Base-by-base conservation (phyloP, 2,329 filamentous ascomycete genomes). In the Trichoderma gracile region DNA sequence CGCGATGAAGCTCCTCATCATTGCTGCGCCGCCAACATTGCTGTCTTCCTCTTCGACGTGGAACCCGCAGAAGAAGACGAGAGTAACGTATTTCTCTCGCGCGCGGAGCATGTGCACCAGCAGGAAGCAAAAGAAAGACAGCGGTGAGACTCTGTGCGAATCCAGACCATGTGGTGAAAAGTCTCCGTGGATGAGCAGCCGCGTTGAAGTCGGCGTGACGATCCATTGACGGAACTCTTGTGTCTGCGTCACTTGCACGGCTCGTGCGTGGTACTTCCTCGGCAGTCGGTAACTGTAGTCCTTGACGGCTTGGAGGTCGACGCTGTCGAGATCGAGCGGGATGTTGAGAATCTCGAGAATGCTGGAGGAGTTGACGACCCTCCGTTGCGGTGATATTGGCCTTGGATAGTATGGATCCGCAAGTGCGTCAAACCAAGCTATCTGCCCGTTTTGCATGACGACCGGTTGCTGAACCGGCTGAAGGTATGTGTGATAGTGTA, bases 1-100 rank as follows among this genome's bases (percentile, higher is more conserved):
- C 17, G 25, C 49, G 12, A 63, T n/a, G 5, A 63, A 46, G 47
- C 60, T 63, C 50, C 45, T 63, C 17, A 63, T 63, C 21, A 63
- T 25, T 3, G 50, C 60, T 17, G 23, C n/a, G 3, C 27, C 25
- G 15, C 60, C 60, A 10, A 54, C 23, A 12, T 47, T 63, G 27
- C 8, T 17, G n/a, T 63, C 49, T 27, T 63, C 60, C 8, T 54
- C 19, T 25, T 63, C 60, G 23, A 42, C 42, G n/a, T 63, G 60
- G 19, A 21, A 63, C 8, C 60, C 50, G 15, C 60, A 63, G 42
- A 63, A 63, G 17, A 63, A 63, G 17, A 55, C 27, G 2, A 55
- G 19, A 0, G 50, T 23, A 10, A 63, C 47, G 9, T 63, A 63
- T 17, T 17, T 27, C 25, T 55, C 60, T 21, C 50, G 21, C 38